Conservation (phyloP, 1,284 basidiomycete genomes). For the Phellopilus nigrolimitatus region DNA sequence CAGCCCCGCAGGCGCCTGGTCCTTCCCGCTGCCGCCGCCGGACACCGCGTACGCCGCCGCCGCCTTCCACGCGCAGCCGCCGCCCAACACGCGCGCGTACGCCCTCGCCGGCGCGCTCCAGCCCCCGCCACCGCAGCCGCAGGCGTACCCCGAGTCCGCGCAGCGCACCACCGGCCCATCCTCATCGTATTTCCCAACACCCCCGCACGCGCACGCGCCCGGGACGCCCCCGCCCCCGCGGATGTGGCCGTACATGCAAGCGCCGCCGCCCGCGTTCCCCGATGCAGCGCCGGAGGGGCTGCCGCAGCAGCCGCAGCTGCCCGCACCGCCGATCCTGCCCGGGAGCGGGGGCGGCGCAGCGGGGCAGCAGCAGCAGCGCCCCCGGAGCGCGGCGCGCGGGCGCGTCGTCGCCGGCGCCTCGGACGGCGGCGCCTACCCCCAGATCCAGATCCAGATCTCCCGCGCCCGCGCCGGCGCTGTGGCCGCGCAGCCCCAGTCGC, state of each 20-base stretch:
- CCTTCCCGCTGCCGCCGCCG: conserved; percentile 8
- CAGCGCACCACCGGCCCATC: conserved; percentile 8
- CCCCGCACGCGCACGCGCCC: not conserved
- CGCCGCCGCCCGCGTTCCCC: conserved; percentile 1
- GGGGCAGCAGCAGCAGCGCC: too few relatives aligned
- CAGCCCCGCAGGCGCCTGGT: not conserved
- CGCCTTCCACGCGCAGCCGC: conserved; percentile 11
- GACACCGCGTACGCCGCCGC: conserved; percentile 1
- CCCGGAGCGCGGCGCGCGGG: too few relatives aligned
- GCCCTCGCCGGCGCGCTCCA: conserved; percentile 18
- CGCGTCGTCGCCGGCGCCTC: too few relatives aligned
- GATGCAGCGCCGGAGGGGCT: not conserved
- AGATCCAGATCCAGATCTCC: too few relatives aligned
- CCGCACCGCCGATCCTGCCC: too few relatives aligned
- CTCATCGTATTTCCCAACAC: too few relatives aligned
- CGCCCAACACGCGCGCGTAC: conserved; percentile 11
- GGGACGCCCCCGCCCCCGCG: not conserved
- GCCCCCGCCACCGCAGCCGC: conserved; percentile 12
- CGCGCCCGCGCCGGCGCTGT: too few relatives aligned
- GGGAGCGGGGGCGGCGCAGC: too few relatives aligned
- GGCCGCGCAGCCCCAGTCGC: too few relatives aligned
- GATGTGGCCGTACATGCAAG: not conserved
- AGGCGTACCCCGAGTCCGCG: conserved; percentile 6
- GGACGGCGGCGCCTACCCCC: too few relatives aligned
- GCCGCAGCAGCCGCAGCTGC: too few relatives aligned